These are phyloP conservation scores for Blastomyces silverae DNA, from an alignment of 2,329 filamentous ascomycete species.

Conservation along the genomic window DNA sequence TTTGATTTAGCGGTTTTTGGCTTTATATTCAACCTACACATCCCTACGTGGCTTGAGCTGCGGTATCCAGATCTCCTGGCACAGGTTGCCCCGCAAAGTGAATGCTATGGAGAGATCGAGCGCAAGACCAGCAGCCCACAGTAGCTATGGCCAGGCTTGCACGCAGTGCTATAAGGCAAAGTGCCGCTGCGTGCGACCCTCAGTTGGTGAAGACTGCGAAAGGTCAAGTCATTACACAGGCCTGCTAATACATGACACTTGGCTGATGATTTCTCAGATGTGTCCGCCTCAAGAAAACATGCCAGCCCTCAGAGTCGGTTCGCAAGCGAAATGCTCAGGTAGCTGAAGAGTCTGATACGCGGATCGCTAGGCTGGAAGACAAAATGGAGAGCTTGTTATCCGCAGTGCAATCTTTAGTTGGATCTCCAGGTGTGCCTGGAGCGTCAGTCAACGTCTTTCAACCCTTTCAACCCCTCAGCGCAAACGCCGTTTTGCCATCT, in stretches of 20 bases:
- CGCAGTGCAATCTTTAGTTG: neutral
- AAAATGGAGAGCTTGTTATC: constrained; percentile 25
- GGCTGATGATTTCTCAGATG: constrained; percentile 27
- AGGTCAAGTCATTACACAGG: constrained; percentile 20
- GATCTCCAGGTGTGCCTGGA: neutral
- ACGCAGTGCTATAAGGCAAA: constrained; percentile 31
- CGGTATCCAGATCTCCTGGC: neutral
- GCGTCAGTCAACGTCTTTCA: neutral
- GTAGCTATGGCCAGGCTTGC: constrained; percentile 29
- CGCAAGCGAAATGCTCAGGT: constrained; percentile 29
- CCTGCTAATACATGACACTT: neutral
- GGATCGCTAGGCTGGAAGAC: constrained; percentile 34
- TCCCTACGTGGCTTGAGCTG: neutral
- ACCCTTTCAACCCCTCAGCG: neutral
- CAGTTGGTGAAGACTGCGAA: constrained; percentile 25
- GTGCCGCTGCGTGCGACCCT: constrained; percentile 26
- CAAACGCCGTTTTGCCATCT: neutral
- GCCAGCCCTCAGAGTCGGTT: constrained; percentile 32
- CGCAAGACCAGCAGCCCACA: constrained; percentile 1
- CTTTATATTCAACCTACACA: neutral
- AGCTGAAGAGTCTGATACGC: constrained; percentile 27
- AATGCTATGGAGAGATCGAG: neutral
- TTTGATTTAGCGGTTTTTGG: neutral
- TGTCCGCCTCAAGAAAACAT: constrained; percentile 33
- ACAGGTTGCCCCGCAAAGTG: neutral